Evolutionary conservation across 306 rosid genomes (phyloP).

Genomic region (Cucumis hystrix): DNA sequence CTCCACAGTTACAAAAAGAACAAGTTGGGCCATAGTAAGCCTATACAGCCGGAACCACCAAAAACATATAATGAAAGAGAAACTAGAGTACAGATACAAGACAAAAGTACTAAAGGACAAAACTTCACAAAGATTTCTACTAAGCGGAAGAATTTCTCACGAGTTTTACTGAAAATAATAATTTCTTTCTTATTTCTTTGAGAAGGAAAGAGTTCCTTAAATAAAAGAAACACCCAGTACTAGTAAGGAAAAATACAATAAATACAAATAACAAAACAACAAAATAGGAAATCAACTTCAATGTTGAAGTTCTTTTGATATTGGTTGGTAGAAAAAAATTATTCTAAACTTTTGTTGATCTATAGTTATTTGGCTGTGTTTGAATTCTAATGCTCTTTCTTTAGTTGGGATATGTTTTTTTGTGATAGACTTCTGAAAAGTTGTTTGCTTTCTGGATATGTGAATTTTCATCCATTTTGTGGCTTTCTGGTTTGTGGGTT

Average conservation of each 20-base stretch:
- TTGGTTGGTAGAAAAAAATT: neutral
- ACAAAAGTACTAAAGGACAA: too few species aligned
- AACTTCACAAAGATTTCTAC: too few species aligned
- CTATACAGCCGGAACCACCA: too few species aligned
- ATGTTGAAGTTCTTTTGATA: neutral
- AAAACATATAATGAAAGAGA: too few species aligned
- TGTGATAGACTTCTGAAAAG: neutral
- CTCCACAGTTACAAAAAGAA: too few species aligned
- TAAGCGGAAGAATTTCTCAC: neutral
- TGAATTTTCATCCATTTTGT: neutral
- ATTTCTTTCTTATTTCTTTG: too few species aligned
- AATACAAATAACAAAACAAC: too few species aligned
- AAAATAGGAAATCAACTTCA: neutral
- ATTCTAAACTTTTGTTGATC: neutral
- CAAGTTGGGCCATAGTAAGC: too few species aligned
- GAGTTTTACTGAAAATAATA: neutral
- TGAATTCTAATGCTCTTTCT: neutral
- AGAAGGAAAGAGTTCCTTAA: too few species aligned
- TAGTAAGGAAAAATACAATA: too few species aligned
- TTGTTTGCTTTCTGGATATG: neutral
- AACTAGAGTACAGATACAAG: too few species aligned
- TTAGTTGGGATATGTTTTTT: neutral
- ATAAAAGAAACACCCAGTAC: too few species aligned
- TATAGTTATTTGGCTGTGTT: neutral
- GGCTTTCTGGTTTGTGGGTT: neutral